Evolutionary conservation across 257 asterid species (phyloP).

Genomic region (Rhazya stricta): DNA sequence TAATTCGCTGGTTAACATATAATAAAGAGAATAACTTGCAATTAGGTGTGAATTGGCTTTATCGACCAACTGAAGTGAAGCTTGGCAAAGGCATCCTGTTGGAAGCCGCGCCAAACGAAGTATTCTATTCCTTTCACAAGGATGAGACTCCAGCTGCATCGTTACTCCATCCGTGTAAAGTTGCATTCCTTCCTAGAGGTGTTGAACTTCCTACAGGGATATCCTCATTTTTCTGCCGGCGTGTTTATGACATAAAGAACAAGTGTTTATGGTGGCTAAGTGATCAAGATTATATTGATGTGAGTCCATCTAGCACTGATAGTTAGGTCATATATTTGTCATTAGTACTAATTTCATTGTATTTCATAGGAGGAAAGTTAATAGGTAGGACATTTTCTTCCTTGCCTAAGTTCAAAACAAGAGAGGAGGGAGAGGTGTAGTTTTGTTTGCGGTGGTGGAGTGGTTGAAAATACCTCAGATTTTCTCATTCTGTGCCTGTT

Average conservation of each 20-base stretch:
- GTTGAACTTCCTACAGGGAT: slow-evolving; percentile 63
- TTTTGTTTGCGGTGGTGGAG: background rate
- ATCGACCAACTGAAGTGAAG: slow-evolving; percentile 67
- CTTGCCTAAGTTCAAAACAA: background rate
- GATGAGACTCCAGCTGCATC: slow-evolving; percentile 83
- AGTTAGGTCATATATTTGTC: background rate
- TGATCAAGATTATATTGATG: slow-evolving; percentile 70
- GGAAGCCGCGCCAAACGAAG: slow-evolving; percentile 75
- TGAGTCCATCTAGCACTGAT: slow-evolving; percentile 34
- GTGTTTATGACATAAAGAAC: slow-evolving; percentile 58
- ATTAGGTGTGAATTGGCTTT: slow-evolving; percentile 77
- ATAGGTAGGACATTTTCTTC: background rate
- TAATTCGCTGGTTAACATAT: slow-evolving; percentile 49
- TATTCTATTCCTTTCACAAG: slow-evolving; percentile 76
- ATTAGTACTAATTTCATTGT: background rate
- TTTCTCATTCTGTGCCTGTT: background rate
- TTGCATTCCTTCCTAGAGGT: slow-evolving; percentile 91
- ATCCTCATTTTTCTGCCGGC: slow-evolving; percentile 78
- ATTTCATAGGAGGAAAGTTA: background rate
- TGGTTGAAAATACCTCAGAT: background rate
- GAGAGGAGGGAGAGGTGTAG: background rate
- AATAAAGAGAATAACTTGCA: slow-evolving; percentile 40
- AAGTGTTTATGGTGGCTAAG: slow-evolving; percentile 70
- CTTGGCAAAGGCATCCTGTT: slow-evolving; percentile 49
- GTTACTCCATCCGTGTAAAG: slow-evolving; percentile 87